Percentiles rank a stretch among this genome's conserved stretches.
Conservation (phyloP, 208 protist species). For the Acanthamoeba royreba region DNA sequence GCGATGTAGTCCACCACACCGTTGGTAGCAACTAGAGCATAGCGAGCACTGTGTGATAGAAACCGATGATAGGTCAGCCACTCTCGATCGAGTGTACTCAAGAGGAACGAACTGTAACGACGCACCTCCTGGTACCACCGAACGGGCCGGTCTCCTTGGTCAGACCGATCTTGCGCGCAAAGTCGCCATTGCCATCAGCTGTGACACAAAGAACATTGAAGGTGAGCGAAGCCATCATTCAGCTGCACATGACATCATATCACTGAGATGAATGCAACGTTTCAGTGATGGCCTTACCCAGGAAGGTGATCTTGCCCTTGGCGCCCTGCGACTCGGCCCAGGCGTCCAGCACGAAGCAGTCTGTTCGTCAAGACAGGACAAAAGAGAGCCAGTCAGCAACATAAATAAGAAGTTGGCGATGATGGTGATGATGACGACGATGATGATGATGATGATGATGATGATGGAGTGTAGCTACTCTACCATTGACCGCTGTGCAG, state of each 20-base stretch:
- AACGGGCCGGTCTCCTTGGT: not conserved
- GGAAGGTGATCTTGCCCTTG: conserved; percentile 44
- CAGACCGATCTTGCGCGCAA: not conserved
- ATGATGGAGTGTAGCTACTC: too few species aligned
- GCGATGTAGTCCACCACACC: conserved; percentile 48
- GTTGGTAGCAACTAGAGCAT: not conserved
- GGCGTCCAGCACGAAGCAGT: conserved; percentile 45
- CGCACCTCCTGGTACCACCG: conserved; percentile 19
- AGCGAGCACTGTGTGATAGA: not conserved
- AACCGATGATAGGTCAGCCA: not conserved
- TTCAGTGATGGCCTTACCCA: not conserved
- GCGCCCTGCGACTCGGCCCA: conserved; percentile 8
- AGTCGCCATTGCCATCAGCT: conserved; percentile 47
- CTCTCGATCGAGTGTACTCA: not conserved
- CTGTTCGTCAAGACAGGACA: not conserved
- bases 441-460: too few species aligned
- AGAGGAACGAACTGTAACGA: not conserved
- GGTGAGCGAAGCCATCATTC: not conserved
- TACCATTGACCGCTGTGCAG: conserved; percentile 52
- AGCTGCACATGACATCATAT: not conserved
- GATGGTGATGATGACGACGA: too few species aligned
- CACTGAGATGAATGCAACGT: not conserved
- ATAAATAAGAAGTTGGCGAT: not conserved
- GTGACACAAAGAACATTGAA: not conserved
- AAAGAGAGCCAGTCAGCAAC: not conserved